Percentiles rank a stretch among this genome's conserved stretches.
Evolutionary conservation across 208 protist species (phyloP).

Genomic region (Trypanosoma conorhini): DNA sequence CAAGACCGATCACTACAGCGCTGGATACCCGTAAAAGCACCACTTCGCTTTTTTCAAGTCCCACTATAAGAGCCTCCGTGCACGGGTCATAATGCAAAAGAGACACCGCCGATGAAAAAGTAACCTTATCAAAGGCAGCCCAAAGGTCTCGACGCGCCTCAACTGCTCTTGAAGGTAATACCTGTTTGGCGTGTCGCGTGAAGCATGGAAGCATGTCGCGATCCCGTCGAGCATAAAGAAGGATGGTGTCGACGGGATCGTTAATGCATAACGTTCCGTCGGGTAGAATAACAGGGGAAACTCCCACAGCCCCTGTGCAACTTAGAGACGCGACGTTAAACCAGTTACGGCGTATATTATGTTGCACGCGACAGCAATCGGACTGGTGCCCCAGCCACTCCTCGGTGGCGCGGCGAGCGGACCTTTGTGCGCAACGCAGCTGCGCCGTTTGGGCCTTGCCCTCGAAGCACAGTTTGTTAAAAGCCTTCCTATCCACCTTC

Average conservation of each 20-base stretch:
- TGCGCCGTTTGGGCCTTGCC: constrained; percentile 3
- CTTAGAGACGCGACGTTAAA: constrained; percentile 27
- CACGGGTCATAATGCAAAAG: constrained; percentile 19
- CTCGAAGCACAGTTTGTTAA: constrained; percentile 3
- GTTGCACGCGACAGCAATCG: constrained; percentile 15
- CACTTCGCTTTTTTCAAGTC: not conserved
- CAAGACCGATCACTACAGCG: not conserved
- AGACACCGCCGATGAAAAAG: constrained; percentile 1
- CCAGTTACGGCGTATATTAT: constrained; percentile 27
- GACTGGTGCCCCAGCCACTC: constrained; percentile 20
- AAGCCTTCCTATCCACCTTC: not conserved
- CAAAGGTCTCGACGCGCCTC: constrained; percentile 3
- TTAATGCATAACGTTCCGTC: constrained; percentile 29
- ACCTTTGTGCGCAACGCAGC: constrained; percentile 1
- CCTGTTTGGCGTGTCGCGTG: not conserved
- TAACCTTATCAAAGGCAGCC: not conserved
- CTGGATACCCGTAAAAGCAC: constrained; percentile 7
- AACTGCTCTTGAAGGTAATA: not conserved
- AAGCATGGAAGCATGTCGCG: not conserved
- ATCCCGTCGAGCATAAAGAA: constrained; percentile 11
- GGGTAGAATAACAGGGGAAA: constrained; percentile 19
- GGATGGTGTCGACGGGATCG: constrained; percentile 7
- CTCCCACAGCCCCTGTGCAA: not conserved
- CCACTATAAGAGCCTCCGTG: constrained; percentile 1
- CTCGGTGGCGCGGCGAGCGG: not conserved